Conservation (phyloP, 148 eudicot species). For the Rhododendron vialii region DNA sequence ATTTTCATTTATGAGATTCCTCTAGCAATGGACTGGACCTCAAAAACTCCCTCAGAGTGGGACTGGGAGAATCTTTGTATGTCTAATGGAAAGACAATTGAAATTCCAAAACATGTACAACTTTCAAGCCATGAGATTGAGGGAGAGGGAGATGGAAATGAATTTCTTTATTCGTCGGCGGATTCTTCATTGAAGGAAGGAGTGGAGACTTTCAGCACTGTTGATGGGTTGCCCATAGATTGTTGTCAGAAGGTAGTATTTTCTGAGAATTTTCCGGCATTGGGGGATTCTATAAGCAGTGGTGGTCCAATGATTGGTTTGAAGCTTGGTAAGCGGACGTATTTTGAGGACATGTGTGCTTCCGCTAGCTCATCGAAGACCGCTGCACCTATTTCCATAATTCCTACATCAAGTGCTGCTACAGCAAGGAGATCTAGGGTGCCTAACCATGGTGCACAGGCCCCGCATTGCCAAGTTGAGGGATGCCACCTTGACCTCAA, state of each 20-base stretch:
- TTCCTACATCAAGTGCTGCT: conserved; percentile 10
- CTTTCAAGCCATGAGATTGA: conserved; percentile 37
- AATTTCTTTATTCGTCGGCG: conserved; percentile 42
- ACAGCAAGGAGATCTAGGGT: conserved; percentile 33
- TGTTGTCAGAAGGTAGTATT: conserved; percentile 28
- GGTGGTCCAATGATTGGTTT: conserved; percentile 56
- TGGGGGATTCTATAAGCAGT: conserved; percentile 41
- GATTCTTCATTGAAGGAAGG: conserved; percentile 40
- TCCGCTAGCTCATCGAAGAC: conserved; percentile 13
- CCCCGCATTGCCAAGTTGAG: conserved; percentile 52
- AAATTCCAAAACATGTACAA: conserved; percentile 35
- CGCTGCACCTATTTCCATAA: not conserved
- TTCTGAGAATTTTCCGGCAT: conserved; percentile 21
- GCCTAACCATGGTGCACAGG: conserved; percentile 25
- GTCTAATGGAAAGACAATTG: conserved; percentile 32
- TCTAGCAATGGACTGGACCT: conserved; percentile 55
- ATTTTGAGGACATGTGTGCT: conserved; percentile 40
- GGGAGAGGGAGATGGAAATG: conserved; percentile 39
- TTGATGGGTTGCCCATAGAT: conserved; percentile 37
- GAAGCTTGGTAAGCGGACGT: conserved; percentile 62
- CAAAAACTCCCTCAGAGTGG: conserved; percentile 34
- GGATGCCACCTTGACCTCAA: conserved; percentile 59
- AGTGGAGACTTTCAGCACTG: conserved; percentile 25
- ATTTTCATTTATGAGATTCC: conserved; percentile 13
- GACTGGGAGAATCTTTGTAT: conserved; percentile 59